phyloP scores from a whole-genome alignment of 2,329 filamentous ascomycete species.

The Paraphoma sp. region DNA sequence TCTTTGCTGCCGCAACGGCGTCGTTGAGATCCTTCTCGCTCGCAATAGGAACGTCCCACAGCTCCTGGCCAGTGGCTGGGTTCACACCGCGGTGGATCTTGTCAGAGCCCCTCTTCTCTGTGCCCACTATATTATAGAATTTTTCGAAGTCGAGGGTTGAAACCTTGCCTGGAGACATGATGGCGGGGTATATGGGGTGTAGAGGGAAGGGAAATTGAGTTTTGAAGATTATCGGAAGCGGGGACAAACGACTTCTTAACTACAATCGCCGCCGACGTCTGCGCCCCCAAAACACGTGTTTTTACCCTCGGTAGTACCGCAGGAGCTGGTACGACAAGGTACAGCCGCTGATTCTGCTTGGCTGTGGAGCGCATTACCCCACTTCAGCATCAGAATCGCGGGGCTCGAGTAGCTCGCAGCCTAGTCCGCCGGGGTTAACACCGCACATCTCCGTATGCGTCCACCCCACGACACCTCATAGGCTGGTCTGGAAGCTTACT shows the following conservation, averaged over 20 bases:
- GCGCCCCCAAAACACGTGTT: neutral
- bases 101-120: constrained; percentile 53
- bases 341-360: constrained; percentile 3
- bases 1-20: constrained; percentile 57
- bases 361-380: constrained; percentile 18
- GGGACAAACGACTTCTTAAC: too few species aligned
- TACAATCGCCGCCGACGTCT: neutral
- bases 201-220: neutral
- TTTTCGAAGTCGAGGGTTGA: constrained; percentile 49
- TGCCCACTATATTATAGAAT: constrained; percentile 62
- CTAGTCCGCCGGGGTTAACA: neutral
- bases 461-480: neutral
- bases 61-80: constrained; percentile 57
- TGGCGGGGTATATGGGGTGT: constrained; percentile 13
- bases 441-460: neutral
- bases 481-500: neutral
- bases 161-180: constrained; percentile 55
- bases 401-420: constrained; percentile 14
- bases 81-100: constrained; percentile 57
- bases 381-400: constrained; percentile 20
- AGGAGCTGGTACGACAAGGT: neutral
- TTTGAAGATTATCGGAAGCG: too few species aligned
- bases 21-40: constrained; percentile 58
- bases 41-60: constrained; percentile 59
- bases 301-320: constrained; percentile 8